These are phyloP conservation scores for Geotrichum carabidarum DNA, from an alignment of 1,139 yeast species.

Conservation along the genomic window DNA sequence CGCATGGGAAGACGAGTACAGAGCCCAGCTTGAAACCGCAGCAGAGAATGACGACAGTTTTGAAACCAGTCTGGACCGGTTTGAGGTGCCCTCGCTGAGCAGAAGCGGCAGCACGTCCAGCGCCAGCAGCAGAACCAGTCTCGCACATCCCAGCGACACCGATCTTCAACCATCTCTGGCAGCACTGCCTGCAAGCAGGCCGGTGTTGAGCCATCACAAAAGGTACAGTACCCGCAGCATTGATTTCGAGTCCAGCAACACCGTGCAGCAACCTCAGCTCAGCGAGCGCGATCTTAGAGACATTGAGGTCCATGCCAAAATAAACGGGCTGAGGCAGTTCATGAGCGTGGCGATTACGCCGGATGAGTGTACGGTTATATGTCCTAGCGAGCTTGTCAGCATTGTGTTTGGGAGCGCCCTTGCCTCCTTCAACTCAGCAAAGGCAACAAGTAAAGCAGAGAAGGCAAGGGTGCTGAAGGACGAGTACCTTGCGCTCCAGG, in stretches of 20 bases:
- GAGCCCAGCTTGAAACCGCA: not conserved
- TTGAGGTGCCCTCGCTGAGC: not conserved
- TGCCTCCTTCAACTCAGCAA: not conserved
- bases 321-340: slow-evolving; percentile 36
- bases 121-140: not conserved
- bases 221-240: not conserved
- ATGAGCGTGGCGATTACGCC: slow-evolving; percentile 57
- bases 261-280: slow-evolving; percentile 14
- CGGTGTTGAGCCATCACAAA: not conserved
- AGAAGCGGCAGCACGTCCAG: slow-evolving; percentile 1
- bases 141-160: not conserved
- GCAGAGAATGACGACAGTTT: not conserved
- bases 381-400: slow-evolving; percentile 41
- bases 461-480: slow-evolving; percentile 41
- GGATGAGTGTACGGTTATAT: slow-evolving; percentile 51
- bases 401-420: slow-evolving; percentile 42
- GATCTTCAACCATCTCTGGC: slow-evolving; percentile 6
- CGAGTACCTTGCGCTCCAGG: slow-evolving; percentile 51
- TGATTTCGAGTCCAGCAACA: slow-evolving; percentile 11
- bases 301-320: slow-evolving; percentile 9
- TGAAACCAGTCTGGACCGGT: not conserved
- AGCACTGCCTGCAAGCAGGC: slow-evolving; percentile 3
- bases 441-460: not conserved
- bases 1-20: slow-evolving; percentile 24
- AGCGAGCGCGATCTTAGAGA: slow-evolving; percentile 17